A percentile compares a stretch with the other conserved stretches of the same genome.
These are phyloP conservation scores for Hyaloperonospora brassicae DNA, from an alignment of 352 stramenopile genomes.

Conservation along the genomic window DNA sequence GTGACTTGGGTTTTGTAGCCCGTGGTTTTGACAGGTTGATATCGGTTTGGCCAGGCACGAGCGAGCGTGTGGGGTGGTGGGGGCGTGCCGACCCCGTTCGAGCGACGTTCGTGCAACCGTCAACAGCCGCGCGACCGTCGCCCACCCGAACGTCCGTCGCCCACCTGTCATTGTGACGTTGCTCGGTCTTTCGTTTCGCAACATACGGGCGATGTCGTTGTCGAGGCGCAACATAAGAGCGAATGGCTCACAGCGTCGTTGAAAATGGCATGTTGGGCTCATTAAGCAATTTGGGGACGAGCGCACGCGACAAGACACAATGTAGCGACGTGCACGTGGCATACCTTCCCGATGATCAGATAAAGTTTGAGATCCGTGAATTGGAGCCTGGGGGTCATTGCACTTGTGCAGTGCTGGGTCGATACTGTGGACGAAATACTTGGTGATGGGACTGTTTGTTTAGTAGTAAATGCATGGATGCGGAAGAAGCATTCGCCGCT, in stretches of 20 bases:
- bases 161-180: too few species aligned
- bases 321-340: neutral
- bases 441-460: constrained; percentile 43
- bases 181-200: too few species aligned
- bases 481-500: constrained; percentile 23
- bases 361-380: constrained; percentile 85
- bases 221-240: too few species aligned
- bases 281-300: constrained; percentile 5
- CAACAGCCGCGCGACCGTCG: too few species aligned
- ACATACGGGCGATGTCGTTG: too few species aligned
- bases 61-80: neutral
- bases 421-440: constrained; percentile 66
- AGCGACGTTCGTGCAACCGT: too few species aligned
- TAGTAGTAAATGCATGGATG: neutral
- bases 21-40: neutral
- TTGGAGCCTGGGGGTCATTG: constrained; percentile 31
- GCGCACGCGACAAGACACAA: neutral
- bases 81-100: too few species aligned
- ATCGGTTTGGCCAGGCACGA: neutral
- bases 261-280: neutral
- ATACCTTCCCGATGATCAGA: constrained; percentile 58
- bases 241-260: too few species aligned
- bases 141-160: too few species aligned
- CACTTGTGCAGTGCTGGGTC: constrained; percentile 16
- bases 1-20: neutral